phyloP scores from a whole-genome alignment of 2,329 filamentous ascomycete species.

The Microdochium trichocladiopsis region DNA sequence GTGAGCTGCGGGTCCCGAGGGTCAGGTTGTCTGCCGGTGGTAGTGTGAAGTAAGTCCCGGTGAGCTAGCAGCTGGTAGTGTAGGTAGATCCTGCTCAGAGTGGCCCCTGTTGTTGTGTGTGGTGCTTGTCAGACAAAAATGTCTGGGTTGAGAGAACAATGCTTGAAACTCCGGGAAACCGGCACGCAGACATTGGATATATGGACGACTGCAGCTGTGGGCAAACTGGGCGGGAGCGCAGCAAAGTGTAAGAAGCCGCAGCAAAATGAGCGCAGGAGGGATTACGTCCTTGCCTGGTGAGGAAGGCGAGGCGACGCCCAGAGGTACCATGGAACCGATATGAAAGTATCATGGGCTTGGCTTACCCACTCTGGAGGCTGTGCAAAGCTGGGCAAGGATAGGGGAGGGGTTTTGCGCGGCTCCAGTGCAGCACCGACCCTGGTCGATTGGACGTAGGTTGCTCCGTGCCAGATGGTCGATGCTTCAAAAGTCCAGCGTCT shows the following conservation, averaged over 20 bases:
- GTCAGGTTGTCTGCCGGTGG: background rate
- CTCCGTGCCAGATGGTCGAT: too few species aligned
- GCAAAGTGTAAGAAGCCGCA: background rate
- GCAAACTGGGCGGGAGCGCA: too few species aligned
- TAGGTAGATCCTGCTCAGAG: background rate
- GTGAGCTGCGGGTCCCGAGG: background rate
- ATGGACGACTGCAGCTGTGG: background rate
- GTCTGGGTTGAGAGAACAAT: background rate
- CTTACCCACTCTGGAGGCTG: background rate
- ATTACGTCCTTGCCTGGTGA: background rate
- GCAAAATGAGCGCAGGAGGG: background rate
- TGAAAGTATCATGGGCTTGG: background rate
- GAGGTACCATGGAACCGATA: background rate
- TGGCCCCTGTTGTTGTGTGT: background rate
- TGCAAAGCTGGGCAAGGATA: background rate
- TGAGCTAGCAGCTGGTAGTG: background rate
- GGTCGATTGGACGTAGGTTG: conserved; percentile 1
- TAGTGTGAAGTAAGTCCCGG: background rate
- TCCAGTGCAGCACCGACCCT: background rate
- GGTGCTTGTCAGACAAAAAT: background rate
- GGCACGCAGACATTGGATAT: background rate
- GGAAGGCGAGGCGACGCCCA: background rate
- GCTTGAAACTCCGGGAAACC: background rate
- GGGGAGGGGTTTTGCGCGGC: conserved; percentile 1
- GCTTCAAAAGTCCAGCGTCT: background rate